These are phyloP conservation scores for Fusarium algeriense DNA, from an alignment of 2,329 filamentous ascomycete genomes.

Conservation along the genomic window DNA sequence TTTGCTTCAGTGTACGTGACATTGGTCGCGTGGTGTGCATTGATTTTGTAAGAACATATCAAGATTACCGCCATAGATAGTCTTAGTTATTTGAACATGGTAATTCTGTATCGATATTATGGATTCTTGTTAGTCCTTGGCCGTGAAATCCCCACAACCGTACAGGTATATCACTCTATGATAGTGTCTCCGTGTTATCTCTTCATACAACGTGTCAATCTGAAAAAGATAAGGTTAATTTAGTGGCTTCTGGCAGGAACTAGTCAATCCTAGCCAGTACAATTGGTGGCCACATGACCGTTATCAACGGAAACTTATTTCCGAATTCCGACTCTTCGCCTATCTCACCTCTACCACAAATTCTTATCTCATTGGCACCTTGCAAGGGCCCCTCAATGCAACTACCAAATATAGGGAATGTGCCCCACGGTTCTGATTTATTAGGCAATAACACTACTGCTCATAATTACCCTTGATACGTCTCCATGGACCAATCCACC, in stretches of 20 bases:
- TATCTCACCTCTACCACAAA: background rate
- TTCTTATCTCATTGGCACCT: background rate
- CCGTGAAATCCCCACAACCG: too few relatives aligned
- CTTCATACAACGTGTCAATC: background rate
- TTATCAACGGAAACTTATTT: background rate
- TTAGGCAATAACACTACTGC: accelerated
- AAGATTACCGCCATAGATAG: too few relatives aligned
- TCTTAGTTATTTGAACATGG: too few relatives aligned
- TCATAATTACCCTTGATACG: background rate
- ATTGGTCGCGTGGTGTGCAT: too few relatives aligned
- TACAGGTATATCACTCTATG: too few relatives aligned
- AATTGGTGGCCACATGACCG: background rate
- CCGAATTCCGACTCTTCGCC: background rate
- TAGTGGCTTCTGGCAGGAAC: background rate
- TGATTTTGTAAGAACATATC: background rate
- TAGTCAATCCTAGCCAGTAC: background rate
- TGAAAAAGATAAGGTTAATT: too few relatives aligned
- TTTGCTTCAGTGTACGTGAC: background rate
- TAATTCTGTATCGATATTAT: too few relatives aligned
- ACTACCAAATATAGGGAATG: too few relatives aligned
- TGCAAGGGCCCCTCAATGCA: background rate
- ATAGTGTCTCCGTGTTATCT: background rate
- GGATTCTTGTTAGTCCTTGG: too few relatives aligned
- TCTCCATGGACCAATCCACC: background rate
- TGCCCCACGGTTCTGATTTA: background rate